Conservation (phyloP, 768 basidiomycete species). For the Termitomyces sp. region DNA sequence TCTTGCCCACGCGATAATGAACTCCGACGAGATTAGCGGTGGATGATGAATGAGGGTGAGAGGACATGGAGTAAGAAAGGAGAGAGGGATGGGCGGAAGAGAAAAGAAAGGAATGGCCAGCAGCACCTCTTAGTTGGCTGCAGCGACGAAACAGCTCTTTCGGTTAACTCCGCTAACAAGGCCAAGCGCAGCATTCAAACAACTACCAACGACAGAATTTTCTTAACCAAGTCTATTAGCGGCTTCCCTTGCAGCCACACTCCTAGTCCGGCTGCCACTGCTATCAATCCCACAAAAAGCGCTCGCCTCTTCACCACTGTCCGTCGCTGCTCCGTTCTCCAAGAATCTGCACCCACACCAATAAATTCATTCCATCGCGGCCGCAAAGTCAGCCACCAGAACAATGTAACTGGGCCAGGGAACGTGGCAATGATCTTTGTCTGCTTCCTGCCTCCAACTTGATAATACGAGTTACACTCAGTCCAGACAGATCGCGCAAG, state of each 20-base stretch:
- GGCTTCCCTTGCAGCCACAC: conserved; percentile 10
- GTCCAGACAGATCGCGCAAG: conserved; percentile 50
- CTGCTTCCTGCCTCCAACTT: conserved; percentile 32
- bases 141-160: conserved; percentile 17
- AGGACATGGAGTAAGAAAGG: conserved; percentile 44
- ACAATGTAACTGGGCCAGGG: conserved; percentile 50
- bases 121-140: conserved; percentile 28
- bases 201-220: conserved; percentile 15
- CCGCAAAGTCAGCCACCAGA: conserved; percentile 50
- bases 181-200: conserved; percentile 14
- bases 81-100: conserved; percentile 23
- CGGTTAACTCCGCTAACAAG: conserved; percentile 23
- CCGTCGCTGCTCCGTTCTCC: conserved; percentile 30
- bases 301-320: conserved; percentile 22
- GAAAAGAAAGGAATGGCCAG: conserved; percentile 28
- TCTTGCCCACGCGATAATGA: conserved; percentile 98
- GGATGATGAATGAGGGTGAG: conserved; percentile 57
- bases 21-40: conserved; percentile 84
- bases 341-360: conserved; percentile 38
- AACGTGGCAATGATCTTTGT: conserved; percentile 49
- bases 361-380: conserved; percentile 44
- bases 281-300: conserved; percentile 22
- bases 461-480: conserved; percentile 55
- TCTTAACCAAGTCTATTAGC: conserved; percentile 8
- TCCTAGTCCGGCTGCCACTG: conserved; percentile 19